These are phyloP conservation scores for Saprolegnia diclina DNA, from an alignment of 352 stramenopile species.

Conservation along the genomic window DNA sequence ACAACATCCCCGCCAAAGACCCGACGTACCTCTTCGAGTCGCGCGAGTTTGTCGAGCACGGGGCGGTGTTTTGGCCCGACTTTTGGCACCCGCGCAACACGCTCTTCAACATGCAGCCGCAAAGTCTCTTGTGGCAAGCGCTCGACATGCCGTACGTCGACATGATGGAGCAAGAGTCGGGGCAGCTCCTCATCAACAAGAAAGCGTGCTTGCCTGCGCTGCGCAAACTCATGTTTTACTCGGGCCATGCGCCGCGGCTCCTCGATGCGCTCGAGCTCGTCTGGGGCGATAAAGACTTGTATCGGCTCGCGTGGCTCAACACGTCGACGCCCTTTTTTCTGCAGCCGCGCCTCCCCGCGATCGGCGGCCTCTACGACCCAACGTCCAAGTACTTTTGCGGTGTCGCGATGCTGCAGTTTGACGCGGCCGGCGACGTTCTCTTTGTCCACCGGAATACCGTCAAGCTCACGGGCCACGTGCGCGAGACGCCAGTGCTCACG, in stretches of 20 bases:
- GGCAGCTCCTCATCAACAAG: slow-evolving; percentile 65
- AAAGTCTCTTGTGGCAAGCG: slow-evolving; percentile 60
- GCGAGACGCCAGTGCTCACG: slow-evolving; percentile 33
- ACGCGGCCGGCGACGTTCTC: slow-evolving; percentile 60
- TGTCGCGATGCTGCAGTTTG: slow-evolving; percentile 71
- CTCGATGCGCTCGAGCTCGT: slow-evolving; percentile 64
- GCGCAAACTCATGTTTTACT: slow-evolving; percentile 78
- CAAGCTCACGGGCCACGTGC: slow-evolving; percentile 50
- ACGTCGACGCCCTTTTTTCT: slow-evolving; percentile 66
- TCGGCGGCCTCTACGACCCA: slow-evolving; percentile 50
- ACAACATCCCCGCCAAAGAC: slow-evolving; percentile 71
- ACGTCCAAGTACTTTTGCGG: slow-evolving; percentile 63
- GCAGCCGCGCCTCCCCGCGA: slow-evolving; percentile 48
- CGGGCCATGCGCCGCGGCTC: slow-evolving; percentile 46
- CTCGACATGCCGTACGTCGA: slow-evolving; percentile 79
- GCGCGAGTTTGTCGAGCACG: slow-evolving; percentile 49
- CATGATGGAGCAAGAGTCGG: slow-evolving; percentile 84
- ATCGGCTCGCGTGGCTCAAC: slow-evolving; percentile 73
- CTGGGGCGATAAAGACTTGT: slow-evolving; percentile 72
- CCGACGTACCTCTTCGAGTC: slow-evolving; percentile 77
- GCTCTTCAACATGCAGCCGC: slow-evolving; percentile 67
- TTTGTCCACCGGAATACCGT: slow-evolving; percentile 78
- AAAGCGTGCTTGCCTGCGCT: slow-evolving; percentile 36
- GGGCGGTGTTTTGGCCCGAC: slow-evolving; percentile 81
- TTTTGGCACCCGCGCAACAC: slow-evolving; percentile 68